A percentile compares a stretch with the other conserved stretches of the same genome.
phyloP scores from a whole-genome alignment of 1,284 basidiomycete genomes.

The Inonotus obliquus region DNA sequence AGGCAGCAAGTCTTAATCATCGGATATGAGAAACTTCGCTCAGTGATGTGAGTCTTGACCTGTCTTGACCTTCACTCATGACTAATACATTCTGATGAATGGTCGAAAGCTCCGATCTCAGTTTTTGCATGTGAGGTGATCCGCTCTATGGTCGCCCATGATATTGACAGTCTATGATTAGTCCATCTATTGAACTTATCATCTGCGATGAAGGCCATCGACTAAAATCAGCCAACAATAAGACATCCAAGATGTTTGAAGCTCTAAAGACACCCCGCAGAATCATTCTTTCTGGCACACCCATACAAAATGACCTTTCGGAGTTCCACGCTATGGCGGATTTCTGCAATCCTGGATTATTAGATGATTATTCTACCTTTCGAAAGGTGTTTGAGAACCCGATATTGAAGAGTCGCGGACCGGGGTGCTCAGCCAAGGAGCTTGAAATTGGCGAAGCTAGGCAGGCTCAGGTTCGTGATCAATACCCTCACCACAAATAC shows the following conservation, averaged over 20 bases:
- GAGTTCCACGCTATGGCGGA: constrained; percentile 98
- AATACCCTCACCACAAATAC: neutral
- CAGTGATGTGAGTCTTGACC: constrained; percentile 56
- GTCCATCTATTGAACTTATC: constrained; percentile 88
- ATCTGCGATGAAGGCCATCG: constrained; percentile 98
- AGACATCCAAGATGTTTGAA: constrained; percentile 89
- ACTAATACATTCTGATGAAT: neutral
- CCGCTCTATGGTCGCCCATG: neutral
- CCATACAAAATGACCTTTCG: constrained; percentile 93
- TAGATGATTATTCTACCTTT: constrained; percentile 78
- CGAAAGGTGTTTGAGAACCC: constrained; percentile 83
- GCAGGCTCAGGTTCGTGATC: constrained; percentile 55
- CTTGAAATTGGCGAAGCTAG: constrained; percentile 72
- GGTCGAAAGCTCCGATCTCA: constrained; percentile 47
- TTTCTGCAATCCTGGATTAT: constrained; percentile 89
- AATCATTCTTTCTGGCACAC: constrained; percentile 93
- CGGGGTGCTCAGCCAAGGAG: constrained; percentile 68
- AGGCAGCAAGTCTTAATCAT: constrained; percentile 87
- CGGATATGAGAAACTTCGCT: constrained; percentile 89
- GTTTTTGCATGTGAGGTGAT: constrained; percentile 54
- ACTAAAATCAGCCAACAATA: constrained; percentile 88
- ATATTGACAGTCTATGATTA: constrained; percentile 24
- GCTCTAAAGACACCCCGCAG: constrained; percentile 69
- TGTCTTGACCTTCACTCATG: constrained; percentile 21
- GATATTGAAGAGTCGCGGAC: constrained; percentile 84